Evolutionary conservation across 1,284 basidiomycete species (phyloP).

Genomic region (Trichosporon ovoides): DNA sequence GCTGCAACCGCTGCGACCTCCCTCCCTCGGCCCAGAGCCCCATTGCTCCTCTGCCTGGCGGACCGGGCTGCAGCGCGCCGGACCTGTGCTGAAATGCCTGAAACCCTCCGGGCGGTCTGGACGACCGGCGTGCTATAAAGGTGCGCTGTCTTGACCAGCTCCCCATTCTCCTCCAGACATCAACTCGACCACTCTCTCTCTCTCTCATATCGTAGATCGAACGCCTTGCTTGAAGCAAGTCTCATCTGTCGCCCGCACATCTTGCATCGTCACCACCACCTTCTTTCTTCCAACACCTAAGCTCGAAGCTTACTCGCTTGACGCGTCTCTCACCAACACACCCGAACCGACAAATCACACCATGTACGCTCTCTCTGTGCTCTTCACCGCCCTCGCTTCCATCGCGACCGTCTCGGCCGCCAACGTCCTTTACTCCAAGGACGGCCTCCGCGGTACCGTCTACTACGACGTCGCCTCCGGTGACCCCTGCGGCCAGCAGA

Average conservation of each 20-base stretch:
- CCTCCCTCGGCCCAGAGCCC: too few species aligned
- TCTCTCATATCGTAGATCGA: not conserved
- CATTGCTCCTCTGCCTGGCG: too few species aligned
- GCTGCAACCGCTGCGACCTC: too few species aligned
- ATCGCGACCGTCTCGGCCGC: not conserved
- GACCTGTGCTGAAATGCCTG: too few species aligned
- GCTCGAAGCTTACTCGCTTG: not conserved
- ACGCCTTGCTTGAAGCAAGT: conserved; percentile 1
- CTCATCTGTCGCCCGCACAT: not conserved
- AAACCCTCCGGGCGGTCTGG: too few species aligned
- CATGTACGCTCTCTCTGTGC: conserved; percentile 2
- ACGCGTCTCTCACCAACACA: not conserved
- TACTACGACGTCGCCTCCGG: conserved; percentile 19
- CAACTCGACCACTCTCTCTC: not conserved
- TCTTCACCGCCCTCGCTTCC: not conserved
- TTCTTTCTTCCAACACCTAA: not conserved
- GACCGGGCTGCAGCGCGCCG: too few species aligned
- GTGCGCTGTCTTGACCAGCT: not conserved
- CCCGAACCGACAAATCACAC: not conserved
- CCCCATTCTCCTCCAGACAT: not conserved
- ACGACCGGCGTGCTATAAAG: not conserved
- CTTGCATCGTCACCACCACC: not conserved
- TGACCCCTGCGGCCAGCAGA: conserved; percentile 15
- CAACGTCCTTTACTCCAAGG: conserved; percentile 2
- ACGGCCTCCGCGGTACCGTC: not conserved